A percentile compares a stretch with the other conserved stretches of the same genome.
Evolutionary conservation across 306 rosid species (phyloP).

Genomic region (Cicer pinnatifidum): DNA sequence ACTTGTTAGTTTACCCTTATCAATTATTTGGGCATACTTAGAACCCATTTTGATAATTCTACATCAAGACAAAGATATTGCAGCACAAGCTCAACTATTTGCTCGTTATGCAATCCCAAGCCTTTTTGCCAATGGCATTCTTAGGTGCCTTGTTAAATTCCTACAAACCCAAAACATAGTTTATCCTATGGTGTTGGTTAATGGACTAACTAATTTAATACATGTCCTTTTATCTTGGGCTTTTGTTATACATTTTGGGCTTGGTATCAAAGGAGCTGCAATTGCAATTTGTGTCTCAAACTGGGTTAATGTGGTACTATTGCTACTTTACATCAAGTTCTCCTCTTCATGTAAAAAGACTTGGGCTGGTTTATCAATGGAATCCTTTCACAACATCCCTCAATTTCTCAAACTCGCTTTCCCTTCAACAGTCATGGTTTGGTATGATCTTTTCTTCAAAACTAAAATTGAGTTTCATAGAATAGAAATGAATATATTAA

Average conservation of each 20-base stretch:
- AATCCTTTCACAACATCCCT: slow-evolving; percentile 54
- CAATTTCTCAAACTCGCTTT: slow-evolving; percentile 58
- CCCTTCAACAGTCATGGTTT: neutral
- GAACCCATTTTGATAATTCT: slow-evolving; percentile 50
- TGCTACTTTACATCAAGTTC: slow-evolving; percentile 58
- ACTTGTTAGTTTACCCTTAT: slow-evolving; percentile 53
- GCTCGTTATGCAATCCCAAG: slow-evolving; percentile 68
- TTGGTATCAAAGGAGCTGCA: slow-evolving; percentile 61
- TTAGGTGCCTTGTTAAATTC: slow-evolving; percentile 53
- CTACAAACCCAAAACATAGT: slow-evolving; percentile 64
- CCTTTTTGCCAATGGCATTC: slow-evolving; percentile 59
- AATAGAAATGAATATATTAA: too few species aligned
- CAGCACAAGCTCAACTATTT: slow-evolving; percentile 61
- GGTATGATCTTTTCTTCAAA: slow-evolving; percentile 33
- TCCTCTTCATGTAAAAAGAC: slow-evolving; percentile 62
- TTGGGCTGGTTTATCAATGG: slow-evolving; percentile 73
- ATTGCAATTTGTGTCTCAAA: slow-evolving; percentile 44
- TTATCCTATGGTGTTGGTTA: slow-evolving; percentile 65
- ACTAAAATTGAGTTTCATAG: too few species aligned
- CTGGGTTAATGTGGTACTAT: slow-evolving; percentile 59
- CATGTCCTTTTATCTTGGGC: slow-evolving; percentile 63
- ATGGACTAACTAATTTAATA: slow-evolving; percentile 51
- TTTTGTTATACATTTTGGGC: slow-evolving; percentile 59
- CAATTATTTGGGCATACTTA: slow-evolving; percentile 60
- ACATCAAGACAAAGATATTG: slow-evolving; percentile 60